Base-by-base conservation (phyloP, 1,284 basidiomycete genomes). In the Microbotryum scabiosae region DNA sequence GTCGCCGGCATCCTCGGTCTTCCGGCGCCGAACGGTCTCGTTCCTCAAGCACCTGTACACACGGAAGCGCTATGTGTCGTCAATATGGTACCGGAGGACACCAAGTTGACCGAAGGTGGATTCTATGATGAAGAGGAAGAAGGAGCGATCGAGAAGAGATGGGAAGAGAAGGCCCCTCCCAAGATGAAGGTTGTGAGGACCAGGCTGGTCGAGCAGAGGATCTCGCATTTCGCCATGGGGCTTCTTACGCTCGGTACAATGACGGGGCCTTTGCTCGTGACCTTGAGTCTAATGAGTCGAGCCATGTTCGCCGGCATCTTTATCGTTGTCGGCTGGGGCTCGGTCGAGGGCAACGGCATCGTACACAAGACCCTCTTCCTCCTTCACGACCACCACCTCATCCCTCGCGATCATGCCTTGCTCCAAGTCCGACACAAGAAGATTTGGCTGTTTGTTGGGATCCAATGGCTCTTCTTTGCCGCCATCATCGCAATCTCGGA, bases 41-140 rank as follows among this genome's bases (percentile, higher is more conserved):
- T 98, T 53, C 93, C 93, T 0, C 94, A 97, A 76, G 93, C 94
- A 1, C 94, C 93, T 0, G 88, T 96, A 26, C 92, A 97, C 71
- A 97, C 93, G 0, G 82, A 84, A 16, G 87, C 90, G 8, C 82
- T 98, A 0, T 79, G 88, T 20, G 81, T 94, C 46, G 85, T 89
- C 81, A 84, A 85, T 18, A 52, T 60, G 50, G 60, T 63, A 14
- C 56, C 58, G 16, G 58, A 47, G 20, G 57, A 66, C n/a, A 68
- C 67, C 46, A 57, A 64, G 52, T 64, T 68, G 45, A 65, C 63
- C 16, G 56, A 56, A 14, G 63, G 62, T 12, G 57, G 61, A 14
- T 65, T 59, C 51, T 65, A 61, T 45, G 63, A 56, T 30, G 57
- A 62, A 5, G 53, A 59, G 30, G 65, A 57, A 47, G 56, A 59